Evolutionary conservation across 257 asterid genomes (phyloP).

Genomic region (Gentiana straminea): DNA sequence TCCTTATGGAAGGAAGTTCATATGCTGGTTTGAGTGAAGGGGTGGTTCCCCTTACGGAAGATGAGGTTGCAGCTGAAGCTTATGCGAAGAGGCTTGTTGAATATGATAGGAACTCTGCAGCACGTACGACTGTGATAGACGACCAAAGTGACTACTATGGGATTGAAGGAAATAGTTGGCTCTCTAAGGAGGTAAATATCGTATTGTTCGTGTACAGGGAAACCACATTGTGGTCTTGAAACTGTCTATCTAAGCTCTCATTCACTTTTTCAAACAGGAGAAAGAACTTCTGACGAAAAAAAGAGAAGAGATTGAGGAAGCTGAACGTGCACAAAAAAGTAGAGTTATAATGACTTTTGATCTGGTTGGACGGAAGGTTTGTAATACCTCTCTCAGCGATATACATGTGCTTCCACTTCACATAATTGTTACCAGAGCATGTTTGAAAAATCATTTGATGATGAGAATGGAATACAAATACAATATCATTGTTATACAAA

Average conservation of each 20-base stretch:
- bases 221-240: background rate
- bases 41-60: slow-evolving; percentile 31
- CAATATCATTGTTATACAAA: no score
- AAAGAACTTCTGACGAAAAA: slow-evolving; percentile 73
- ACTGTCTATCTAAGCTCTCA: slow-evolving; percentile 2
- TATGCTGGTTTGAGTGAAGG: slow-evolving; percentile 84
- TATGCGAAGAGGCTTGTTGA: slow-evolving; percentile 93
- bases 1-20: slow-evolving; percentile 70
- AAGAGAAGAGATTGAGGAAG: slow-evolving; percentile 78
- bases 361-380: slow-evolving; percentile 91
- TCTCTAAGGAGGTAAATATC: slow-evolving; percentile 56
- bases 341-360: slow-evolving; percentile 82
- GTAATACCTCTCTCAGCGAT: slow-evolving; percentile 4
- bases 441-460: background rate
- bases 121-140: slow-evolving; percentile 92
- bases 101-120: slow-evolving; percentile 93
- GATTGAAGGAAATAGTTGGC: slow-evolving; percentile 77
- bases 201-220: no score
- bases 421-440: background rate
- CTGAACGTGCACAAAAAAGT: slow-evolving; percentile 57
- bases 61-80: slow-evolving; percentile 87
- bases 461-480: no score
- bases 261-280: slow-evolving; percentile 41
- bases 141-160: slow-evolving; percentile 97
- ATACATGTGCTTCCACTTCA: background rate